Evolutionary conservation across 306 rosid species (phyloP), one percentile per base, ranked within the genome.

Genomic region (Malus asiatica): DNA sequence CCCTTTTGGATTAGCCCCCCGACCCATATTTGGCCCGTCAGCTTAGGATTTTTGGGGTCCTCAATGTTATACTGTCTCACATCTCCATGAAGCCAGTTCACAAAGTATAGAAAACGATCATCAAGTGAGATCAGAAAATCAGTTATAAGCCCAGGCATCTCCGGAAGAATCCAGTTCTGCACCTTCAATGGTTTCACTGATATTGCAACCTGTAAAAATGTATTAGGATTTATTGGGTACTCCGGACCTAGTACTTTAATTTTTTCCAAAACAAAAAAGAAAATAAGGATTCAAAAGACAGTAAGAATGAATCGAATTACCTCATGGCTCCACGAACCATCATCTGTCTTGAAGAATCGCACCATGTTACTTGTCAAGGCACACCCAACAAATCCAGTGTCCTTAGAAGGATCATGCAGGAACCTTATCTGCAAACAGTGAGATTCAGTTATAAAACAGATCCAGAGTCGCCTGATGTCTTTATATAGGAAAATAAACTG

Each of bases 21-120:
- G 13, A 85, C 88, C 97, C 98, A 95, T 22, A 92, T 68, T 86
- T 95, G 98, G 73, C 98, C 97, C 2, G 87, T 83, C 45, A 90
- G 78, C 77, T 73, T 73, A 52, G 98, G 98, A 80, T 80, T 85
- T 75, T 82, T 80, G 58, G 87, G 80, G 72, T 95, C 96, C 84
- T 92, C 96, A 42, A 95, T 90, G 80, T 90, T 86, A 66, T 90
- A 95, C 66, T 95, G 98, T 23, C 98, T 87, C 77, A 95, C 88
- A 86, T 95, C 97, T 16, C 98, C 97, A 35, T 95, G 98, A 79
- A 95, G 95, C 98, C 98, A 95, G 89, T 95, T 95, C 85, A 83
- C 95, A 15, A 89, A 80, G 85, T 92, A 92, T 64, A 95, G 78
- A 79, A 89, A 95, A 70, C 93, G 96, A 67, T 92, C 98, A 70